phyloP scores from a whole-genome alignment of 805 yeast genomes.

The Myxozyma geophila region DNA sequence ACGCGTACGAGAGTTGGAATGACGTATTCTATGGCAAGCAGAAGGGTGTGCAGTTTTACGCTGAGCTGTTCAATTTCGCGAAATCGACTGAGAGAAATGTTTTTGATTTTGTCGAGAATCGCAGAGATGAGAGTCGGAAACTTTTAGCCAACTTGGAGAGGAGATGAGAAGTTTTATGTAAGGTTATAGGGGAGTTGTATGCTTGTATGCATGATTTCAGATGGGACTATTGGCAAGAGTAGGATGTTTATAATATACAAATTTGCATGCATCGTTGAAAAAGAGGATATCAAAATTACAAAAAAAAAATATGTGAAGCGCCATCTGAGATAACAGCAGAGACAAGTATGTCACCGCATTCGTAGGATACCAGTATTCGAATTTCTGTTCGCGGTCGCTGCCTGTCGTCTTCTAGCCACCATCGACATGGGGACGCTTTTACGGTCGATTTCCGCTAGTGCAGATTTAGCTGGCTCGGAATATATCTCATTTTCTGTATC shows the following conservation, averaged over 20 bases:
- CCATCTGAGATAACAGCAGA: background rate
- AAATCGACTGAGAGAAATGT: slow-evolving; percentile 41
- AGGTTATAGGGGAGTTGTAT: background rate
- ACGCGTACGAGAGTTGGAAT: slow-evolving; percentile 62
- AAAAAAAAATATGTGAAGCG: background rate
- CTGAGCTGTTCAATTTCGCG: slow-evolving; percentile 51
- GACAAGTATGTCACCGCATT: background rate
- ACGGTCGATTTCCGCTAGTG: background rate
- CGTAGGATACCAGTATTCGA: slow-evolving; percentile 7
- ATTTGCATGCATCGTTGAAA: background rate
- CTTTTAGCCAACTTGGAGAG: slow-evolving; percentile 18
- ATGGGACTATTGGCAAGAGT: no score
- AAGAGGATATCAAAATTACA: background rate
- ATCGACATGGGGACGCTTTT: background rate
- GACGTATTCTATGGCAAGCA: slow-evolving; percentile 61
- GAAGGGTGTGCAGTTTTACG: slow-evolving; percentile 69
- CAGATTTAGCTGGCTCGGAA: background rate
- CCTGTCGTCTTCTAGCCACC: slow-evolving; percentile 2
- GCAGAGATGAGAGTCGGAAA: slow-evolving; percentile 41
- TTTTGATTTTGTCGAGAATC: slow-evolving; percentile 42
- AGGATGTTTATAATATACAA: no score
- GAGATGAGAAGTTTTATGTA: background rate
- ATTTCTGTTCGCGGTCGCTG: background rate
- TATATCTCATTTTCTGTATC: background rate
- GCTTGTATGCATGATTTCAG: no score